Conservation (phyloP, 208 protist species). For the Crithidia brevicula region DNA sequence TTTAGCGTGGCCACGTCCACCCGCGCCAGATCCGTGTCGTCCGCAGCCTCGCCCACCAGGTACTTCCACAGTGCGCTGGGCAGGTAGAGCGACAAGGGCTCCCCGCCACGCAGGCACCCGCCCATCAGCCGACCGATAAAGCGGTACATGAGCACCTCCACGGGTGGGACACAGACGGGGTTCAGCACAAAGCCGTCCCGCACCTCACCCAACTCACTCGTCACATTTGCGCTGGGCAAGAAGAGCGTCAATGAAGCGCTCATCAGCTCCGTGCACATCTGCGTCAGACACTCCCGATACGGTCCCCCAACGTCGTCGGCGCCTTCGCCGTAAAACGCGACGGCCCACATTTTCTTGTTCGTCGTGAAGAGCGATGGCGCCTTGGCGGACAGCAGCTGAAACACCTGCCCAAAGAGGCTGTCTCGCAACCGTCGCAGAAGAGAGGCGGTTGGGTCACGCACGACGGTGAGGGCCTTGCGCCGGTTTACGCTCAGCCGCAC, state of each 20-base stretch:
- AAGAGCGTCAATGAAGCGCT: conserved; percentile 82
- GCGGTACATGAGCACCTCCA: conserved; percentile 79
- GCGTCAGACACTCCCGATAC: conserved; percentile 91
- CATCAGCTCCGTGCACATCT: conserved; percentile 93
- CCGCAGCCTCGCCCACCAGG: conserved; percentile 71
- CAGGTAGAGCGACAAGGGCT: conserved; percentile 93
- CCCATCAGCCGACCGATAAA: conserved; percentile 95
- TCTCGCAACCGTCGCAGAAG: conserved; percentile 52
- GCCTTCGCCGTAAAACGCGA: conserved; percentile 89
- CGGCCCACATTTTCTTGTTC: conserved; percentile 85
- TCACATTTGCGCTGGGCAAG: conserved; percentile 82
- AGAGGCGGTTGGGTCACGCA: conserved; percentile 47
- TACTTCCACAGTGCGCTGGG: conserved; percentile 92
- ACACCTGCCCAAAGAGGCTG: conserved; percentile 91
- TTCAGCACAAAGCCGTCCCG: conserved; percentile 86
- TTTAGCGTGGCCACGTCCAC: conserved; percentile 58
- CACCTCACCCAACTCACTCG: conserved; percentile 65
- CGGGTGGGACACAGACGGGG: conserved; percentile 42
- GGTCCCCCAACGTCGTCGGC: conserved; percentile 94
- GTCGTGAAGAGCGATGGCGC: conserved; percentile 67
- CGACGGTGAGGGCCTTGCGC: conserved; percentile 69
- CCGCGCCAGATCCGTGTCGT: conserved; percentile 58
- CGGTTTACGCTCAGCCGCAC: conserved; percentile 86
- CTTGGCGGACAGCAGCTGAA: conserved; percentile 71
- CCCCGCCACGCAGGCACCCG: conserved; percentile 91